phyloP scores from a whole-genome alignment of 1,139 yeast genomes.

The Tardiomyces blankii region DNA sequence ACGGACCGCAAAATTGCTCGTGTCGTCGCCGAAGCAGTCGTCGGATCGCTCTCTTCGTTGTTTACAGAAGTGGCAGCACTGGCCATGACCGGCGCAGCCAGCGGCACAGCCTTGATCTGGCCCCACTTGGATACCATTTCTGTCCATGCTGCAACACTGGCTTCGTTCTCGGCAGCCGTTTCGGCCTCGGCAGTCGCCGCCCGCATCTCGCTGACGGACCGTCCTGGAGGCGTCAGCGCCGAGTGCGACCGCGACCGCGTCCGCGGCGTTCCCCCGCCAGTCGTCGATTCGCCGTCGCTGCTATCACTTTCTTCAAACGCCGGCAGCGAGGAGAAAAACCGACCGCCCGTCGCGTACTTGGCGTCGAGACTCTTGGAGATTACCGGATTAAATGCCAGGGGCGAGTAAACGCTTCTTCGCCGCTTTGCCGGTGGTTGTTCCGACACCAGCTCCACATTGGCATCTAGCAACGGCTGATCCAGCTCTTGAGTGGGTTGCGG shows the following conservation, averaged over 20 bases:
- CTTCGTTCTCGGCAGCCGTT: not conserved
- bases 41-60: not conserved
- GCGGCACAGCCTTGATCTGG: not conserved
- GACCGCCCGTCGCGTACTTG: conserved; percentile 13
- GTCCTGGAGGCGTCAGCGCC: too few relatives aligned
- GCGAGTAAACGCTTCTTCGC: not conserved
- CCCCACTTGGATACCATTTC: not conserved
- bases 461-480: not conserved
- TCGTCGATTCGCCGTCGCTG: not conserved
- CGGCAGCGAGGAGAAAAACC: conserved; percentile 6
- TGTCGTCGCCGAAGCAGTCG: not conserved
- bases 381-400: not conserved
- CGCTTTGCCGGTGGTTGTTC: not conserved
- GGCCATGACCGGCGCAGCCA: not conserved
- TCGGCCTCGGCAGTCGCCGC: not conserved
- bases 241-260: too few relatives aligned
- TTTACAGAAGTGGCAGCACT: not conserved
- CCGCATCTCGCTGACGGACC: too few relatives aligned
- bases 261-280: not conserved
- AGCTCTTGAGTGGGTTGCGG: not conserved
- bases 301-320: conserved; percentile 1
- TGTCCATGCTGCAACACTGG: not conserved
- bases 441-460: not conserved
- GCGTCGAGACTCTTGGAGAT: conserved; percentile 6
- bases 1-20: not conserved